These are phyloP conservation scores for Solanum piurae DNA, from an alignment of 257 asterid species.

Conservation along the genomic window DNA sequence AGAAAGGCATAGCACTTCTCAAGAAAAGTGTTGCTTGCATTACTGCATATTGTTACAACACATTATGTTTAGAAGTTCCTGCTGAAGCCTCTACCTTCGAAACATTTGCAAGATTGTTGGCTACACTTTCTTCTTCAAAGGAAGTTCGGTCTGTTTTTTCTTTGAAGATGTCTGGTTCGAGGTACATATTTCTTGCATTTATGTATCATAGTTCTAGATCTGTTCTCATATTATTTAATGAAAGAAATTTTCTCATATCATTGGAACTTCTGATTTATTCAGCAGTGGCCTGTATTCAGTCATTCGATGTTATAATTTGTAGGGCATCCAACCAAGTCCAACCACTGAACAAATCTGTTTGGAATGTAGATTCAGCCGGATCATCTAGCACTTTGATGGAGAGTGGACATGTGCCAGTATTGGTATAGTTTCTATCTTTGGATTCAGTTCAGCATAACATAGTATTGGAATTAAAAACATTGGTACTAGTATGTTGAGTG, in stretches of 20 bases:
- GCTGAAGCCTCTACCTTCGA: conserved; percentile 83
- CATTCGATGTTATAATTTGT: conserved; percentile 10
- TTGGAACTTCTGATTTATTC: not conserved
- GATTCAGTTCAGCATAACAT: not conserved
- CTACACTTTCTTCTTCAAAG: conserved; percentile 87
- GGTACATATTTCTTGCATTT: conserved; percentile 27
- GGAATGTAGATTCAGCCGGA: conserved; percentile 66
- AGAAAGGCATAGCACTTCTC: conserved; percentile 97
- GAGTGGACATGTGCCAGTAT: conserved; percentile 57
- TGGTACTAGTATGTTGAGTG: not conserved
- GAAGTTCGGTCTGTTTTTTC: conserved; percentile 77
- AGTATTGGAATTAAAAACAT: not conserved
- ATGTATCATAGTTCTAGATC: not conserved
- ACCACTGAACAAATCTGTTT: conserved; percentile 59
- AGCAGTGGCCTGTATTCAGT: not conserved
- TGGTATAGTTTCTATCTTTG: conserved; percentile 30
- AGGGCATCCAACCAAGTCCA: conserved; percentile 74
- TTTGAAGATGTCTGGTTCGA: conserved; percentile 57
- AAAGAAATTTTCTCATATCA: not conserved
- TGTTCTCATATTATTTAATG: not conserved
- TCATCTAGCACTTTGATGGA: conserved; percentile 82
- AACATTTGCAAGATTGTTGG: conserved; percentile 75
- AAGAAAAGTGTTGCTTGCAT: conserved; percentile 96
- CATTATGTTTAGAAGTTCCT: conserved; percentile 69
- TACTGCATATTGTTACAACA: conserved; percentile 76